Evolutionary conservation across 176 grass and related monocot species (phyloP).

Genomic region (Pontederia paniculata): DNA sequence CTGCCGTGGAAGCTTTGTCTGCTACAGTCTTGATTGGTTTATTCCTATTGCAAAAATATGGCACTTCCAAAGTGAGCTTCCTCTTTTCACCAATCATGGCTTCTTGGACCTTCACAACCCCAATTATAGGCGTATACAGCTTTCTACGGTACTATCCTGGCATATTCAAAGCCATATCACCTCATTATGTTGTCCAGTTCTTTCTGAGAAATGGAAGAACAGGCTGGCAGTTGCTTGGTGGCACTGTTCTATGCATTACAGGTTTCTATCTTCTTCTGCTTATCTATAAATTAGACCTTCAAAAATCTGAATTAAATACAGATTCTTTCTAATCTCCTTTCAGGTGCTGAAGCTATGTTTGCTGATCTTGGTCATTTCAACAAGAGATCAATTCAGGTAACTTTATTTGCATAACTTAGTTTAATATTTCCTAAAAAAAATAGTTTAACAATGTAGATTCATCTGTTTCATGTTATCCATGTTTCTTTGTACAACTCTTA

Average conservation of each 20-base stretch:
- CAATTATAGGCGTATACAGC: constrained; percentile 66
- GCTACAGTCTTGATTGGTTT: constrained; percentile 48
- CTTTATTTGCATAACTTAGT: neutral
- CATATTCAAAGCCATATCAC: constrained; percentile 73
- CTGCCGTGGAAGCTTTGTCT: constrained; percentile 47
- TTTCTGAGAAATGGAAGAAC: constrained; percentile 49
- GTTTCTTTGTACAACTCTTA: neutral
- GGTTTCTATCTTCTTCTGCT: constrained; percentile 21
- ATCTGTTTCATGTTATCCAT: neutral
- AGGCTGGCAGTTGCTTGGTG: constrained; percentile 70
- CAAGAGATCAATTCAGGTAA: constrained; percentile 74
- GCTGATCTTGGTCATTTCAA: constrained; percentile 86
- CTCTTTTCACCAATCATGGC: constrained; percentile 84
- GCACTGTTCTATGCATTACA: constrained; percentile 84
- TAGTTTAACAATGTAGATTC: too few relatives aligned
- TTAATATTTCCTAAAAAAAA: neutral
- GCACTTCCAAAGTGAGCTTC: constrained; percentile 75
- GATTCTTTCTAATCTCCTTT: neutral
- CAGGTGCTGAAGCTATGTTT: constrained; percentile 91
- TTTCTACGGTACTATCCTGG: constrained; percentile 55
- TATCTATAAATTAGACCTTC: neutral
- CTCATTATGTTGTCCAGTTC: constrained; percentile 56
- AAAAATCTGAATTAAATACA: neutral
- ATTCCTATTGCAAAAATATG: constrained; percentile 72
- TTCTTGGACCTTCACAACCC: constrained; percentile 67